Base-by-base conservation (phyloP, 371 early-diverging fungal species). In the Amoeboaphelidium protococcarum region DNA sequence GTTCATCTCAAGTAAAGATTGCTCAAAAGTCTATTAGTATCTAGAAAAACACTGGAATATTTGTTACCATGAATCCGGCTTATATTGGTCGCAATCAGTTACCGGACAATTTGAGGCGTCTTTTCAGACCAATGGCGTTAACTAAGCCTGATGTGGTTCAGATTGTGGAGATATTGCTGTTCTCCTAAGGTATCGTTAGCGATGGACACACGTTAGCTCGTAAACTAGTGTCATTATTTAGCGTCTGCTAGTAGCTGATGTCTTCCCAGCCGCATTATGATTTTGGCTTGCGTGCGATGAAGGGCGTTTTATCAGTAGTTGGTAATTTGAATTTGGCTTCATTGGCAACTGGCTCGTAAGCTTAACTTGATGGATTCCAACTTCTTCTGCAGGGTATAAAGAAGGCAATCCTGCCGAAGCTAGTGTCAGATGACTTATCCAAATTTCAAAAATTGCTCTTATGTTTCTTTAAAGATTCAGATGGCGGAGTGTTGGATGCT, bases 41-140 rank as follows among this genome's bases (percentile, higher is more conserved):
- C 10, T 26, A 69, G 47, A 69, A 69, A 6, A 62, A 64, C 41
- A 59, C 59, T 13, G 76, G 90, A 54, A 84, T 96, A 54, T 98
- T 98, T 59, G 90, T 98, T 54, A 98, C 99, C 27, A 94, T 98
- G 95, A 98, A 98, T 62, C 92, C 98, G 40, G 96, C 94, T 21
- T 98, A 98, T 65, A 89, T 90, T 26, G 98, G 97, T 19, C 80
- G 99, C 41, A 89, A 89, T 51, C 86, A 91, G 54, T 66, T 98
- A 48, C 99, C 99, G 0, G 95, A 92, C 58, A 95, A 94, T 54
- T 68, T 99, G 63, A 92, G 87, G 69, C 90, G 89, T 61, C 70
- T 98, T 47, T 97, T 97, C 78, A 73, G 96, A 41, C 82, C 82
- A 58, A 81, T 96, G 50, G 91, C 90, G 26, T 96, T 98, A 96